Evolutionary conservation across 306 rosid species (phyloP).

Genomic region (Trifolium pratense): DNA sequence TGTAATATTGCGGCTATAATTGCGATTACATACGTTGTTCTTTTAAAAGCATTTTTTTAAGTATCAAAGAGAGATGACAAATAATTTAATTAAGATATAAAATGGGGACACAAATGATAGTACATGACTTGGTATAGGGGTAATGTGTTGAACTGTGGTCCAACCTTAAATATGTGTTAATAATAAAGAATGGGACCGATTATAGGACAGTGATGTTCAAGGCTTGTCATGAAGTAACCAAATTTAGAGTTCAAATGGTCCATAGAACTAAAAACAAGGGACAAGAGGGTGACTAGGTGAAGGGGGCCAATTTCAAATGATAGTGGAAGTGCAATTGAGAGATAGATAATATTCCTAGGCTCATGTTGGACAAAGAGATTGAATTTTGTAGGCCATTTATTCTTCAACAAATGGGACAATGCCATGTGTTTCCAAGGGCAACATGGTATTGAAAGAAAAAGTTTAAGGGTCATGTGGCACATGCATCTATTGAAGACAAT

Average conservation of each 20-base stretch:
- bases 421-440: conserved; percentile 57
- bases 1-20: no score
- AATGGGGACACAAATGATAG: neutral
- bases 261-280: conserved; percentile 39
- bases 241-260: conserved; percentile 35
- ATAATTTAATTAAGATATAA: neutral
- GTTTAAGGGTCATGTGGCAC: conserved; percentile 43
- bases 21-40: no score
- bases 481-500: conserved; percentile 47
- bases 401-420: conserved; percentile 51
- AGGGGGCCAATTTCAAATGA: conserved; percentile 46
- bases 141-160: conserved; percentile 37
- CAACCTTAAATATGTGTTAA: conserved; percentile 38
- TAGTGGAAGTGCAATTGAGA: conserved; percentile 38
- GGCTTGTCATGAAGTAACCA: conserved; percentile 42
- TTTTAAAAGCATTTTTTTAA: neutral
- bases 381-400: conserved; percentile 37
- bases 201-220: conserved; percentile 38
- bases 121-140: conserved; percentile 30
- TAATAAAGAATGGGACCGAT: conserved; percentile 48
- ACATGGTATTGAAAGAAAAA: conserved; percentile 37
- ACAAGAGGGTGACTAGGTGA: conserved; percentile 36
- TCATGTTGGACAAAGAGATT: conserved; percentile 31
- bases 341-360: conserved; percentile 35
- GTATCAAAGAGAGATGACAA: neutral